phyloP scores from a whole-genome alignment of 148 eudicot species.

The Amaranthus cruentus region DNA sequence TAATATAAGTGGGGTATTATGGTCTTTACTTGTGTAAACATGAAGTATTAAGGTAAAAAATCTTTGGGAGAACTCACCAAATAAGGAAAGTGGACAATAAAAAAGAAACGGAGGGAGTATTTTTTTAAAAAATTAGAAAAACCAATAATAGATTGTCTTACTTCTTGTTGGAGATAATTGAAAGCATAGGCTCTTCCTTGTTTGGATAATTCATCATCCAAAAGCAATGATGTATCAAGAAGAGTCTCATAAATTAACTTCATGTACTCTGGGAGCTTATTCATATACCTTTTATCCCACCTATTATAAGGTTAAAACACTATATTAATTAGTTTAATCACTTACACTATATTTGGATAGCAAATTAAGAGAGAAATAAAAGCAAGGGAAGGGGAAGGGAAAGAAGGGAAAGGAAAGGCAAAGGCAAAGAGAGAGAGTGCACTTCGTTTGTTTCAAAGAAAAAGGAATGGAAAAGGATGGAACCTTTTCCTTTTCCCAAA shows the following conservation, averaged over 20 bases:
- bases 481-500: too few relatives aligned
- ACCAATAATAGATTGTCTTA: neutral
- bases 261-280: conserved; percentile 24
- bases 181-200: conserved; percentile 3
- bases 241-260: conserved; percentile 10
- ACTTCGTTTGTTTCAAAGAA: too few relatives aligned
- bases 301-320: conserved; percentile 1
- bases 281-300: conserved; percentile 18
- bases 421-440: too few relatives aligned
- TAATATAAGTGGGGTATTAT: too few relatives aligned
- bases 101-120: too few relatives aligned
- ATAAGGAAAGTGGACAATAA: neutral
- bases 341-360: too few relatives aligned
- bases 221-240: neutral
- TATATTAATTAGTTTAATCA: neutral
- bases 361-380: neutral
- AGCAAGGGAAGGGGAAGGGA: too few relatives aligned
- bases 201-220: conserved; percentile 12
- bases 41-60: too few relatives aligned
- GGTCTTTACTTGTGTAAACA: too few relatives aligned
- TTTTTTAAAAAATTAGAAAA: neutral
- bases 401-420: too few relatives aligned
- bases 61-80: too few relatives aligned
- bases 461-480: too few relatives aligned
- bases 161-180: conserved; percentile 1